These are phyloP conservation scores for Dipodascopsis uninucleata DNA, from an alignment of 805 yeast species.

Conservation along the genomic window DNA sequence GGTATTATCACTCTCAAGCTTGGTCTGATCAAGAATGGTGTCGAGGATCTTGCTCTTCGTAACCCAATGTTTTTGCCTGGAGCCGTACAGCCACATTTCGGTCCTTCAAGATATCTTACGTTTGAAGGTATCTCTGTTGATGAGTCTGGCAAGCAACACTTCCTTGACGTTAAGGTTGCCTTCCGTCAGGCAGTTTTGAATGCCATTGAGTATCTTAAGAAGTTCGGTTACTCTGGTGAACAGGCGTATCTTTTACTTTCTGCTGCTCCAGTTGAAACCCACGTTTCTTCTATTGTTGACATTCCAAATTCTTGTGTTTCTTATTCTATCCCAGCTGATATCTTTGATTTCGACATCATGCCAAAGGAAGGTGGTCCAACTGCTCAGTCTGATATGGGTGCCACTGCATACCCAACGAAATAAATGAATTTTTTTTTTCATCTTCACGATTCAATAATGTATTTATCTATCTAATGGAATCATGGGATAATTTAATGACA, in stretches of 20 bases:
- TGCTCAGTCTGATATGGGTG: conserved; percentile 22
- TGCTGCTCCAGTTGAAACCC: conserved; percentile 51
- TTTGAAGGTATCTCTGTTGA: conserved; percentile 54
- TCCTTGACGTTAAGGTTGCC: conserved; percentile 48
- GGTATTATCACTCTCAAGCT: conserved; percentile 46
- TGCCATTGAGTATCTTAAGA: conserved; percentile 48
- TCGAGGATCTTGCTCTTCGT: conserved; percentile 41
- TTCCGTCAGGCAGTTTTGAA: conserved; percentile 50
- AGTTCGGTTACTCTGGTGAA: conserved; percentile 51
- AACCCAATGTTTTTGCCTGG: conserved; percentile 50
- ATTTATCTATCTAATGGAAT: no score
- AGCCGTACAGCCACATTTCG: conserved; percentile 47
- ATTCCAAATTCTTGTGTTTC: conserved; percentile 53
- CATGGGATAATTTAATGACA: no score
- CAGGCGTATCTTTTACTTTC: conserved; percentile 47
- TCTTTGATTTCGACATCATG: conserved; percentile 46
- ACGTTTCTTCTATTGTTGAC: conserved; percentile 51
- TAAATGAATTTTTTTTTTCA: neutral
- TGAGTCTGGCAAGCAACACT: conserved; percentile 46
- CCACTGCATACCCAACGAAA: conserved; percentile 17
- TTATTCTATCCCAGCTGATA: conserved; percentile 50
- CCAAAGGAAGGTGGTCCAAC: conserved; percentile 28
- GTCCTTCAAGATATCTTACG: conserved; percentile 48
- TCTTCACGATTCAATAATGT: no score
- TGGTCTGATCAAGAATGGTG: conserved; percentile 44